Conservation (phyloP, 2,329 filamentous ascomycete genomes). For the Cladosporium colombiae region DNA sequence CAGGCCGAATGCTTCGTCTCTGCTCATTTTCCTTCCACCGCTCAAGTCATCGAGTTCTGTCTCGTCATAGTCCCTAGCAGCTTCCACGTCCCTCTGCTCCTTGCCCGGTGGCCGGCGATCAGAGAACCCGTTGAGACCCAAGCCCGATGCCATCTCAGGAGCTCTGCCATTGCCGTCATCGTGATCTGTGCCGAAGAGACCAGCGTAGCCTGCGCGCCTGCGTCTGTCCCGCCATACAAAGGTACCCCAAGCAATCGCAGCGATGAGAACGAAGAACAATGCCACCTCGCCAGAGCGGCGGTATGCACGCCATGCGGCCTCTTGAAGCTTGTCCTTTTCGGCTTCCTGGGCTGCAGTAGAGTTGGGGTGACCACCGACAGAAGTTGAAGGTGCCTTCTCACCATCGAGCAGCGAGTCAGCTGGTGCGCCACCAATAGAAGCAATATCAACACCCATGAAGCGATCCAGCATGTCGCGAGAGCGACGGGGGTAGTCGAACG, state of each 20-base stretch:
- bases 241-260: constrained; percentile 73
- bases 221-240: constrained; percentile 61
- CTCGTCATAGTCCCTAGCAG: constrained; percentile 61
- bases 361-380: constrained; percentile 60
- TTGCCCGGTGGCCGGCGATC: constrained; percentile 41
- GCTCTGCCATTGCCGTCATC: constrained; percentile 48
- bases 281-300: constrained; percentile 84
- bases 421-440: constrained; percentile 77
- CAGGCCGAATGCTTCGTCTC: constrained; percentile 20
- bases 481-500: constrained; percentile 85
- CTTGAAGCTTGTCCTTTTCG: constrained; percentile 72
- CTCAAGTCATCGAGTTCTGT: constrained; percentile 59
- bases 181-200: constrained; percentile 40
- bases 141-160: constrained; percentile 46
- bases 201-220: constrained; percentile 47
- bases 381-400: constrained; percentile 56
- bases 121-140: constrained; percentile 30
- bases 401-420: constrained; percentile 81
- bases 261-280: constrained; percentile 76
- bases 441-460: constrained; percentile 91
- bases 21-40: not conserved
- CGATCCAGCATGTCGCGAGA: constrained; percentile 95
- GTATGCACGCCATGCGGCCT: constrained; percentile 87
- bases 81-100: constrained; percentile 56
- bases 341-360: constrained; percentile 67